Conservation (phyloP, 2,329 filamentous ascomycete species). For the Trichoderma arundinaceum region DNA sequence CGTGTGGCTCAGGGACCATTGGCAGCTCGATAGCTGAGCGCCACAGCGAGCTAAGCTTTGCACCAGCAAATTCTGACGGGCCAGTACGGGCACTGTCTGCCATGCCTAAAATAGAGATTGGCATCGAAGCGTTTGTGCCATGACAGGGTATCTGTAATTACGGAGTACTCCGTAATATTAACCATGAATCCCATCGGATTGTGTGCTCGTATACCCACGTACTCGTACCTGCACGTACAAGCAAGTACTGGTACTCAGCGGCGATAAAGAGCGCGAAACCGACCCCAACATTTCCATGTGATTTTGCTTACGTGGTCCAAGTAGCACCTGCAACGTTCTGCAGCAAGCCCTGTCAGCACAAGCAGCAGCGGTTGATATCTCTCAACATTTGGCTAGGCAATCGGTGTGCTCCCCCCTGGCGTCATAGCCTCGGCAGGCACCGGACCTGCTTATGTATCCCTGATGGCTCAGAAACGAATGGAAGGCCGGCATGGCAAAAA, state of each 20-base stretch:
- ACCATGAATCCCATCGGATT: neutral
- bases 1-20: slow-evolving; percentile 18
- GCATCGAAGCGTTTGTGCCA: slow-evolving; percentile 1
- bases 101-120: slow-evolving; percentile 9
- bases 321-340: neutral
- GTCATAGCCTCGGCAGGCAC: slow-evolving; percentile 20
- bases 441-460: slow-evolving; percentile 8
- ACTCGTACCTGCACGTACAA: too few relatives aligned
- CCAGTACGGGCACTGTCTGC: slow-evolving; percentile 17
- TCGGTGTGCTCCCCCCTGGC: slow-evolving; percentile 10
- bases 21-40: slow-evolving; percentile 2
- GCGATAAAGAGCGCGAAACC: slow-evolving; percentile 12
- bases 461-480: slow-evolving; percentile 16
- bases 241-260: too few relatives aligned
- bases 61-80: neutral
- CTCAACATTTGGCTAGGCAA: slow-evolving; percentile 16
- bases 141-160: slow-evolving; percentile 14
- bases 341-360: neutral
- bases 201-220: neutral
- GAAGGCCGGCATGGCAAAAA: slow-evolving; percentile 17
- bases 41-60: slow-evolving; percentile 5
- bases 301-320: slow-evolving; percentile 6
- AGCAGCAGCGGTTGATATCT: neutral
- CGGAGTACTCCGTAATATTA: slow-evolving; percentile 3
- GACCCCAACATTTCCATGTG: slow-evolving; percentile 20